Percentiles rank a stretch among this genome's conserved stretches.
phyloP scores from a whole-genome alignment of 306 rosid species.

The Astragalus glycyphyllos region DNA sequence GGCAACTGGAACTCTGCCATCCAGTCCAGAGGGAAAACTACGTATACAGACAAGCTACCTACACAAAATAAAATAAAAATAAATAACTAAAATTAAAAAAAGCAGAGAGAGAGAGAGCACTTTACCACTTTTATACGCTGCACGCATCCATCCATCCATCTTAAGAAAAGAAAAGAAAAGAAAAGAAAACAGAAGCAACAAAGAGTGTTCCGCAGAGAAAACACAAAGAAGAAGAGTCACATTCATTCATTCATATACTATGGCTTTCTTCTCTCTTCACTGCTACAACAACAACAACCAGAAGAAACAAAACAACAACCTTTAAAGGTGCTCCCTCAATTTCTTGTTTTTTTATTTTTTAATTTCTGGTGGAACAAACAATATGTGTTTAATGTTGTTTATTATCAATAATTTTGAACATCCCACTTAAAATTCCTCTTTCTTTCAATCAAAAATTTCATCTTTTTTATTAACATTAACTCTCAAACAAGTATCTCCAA shows the following conservation, averaged over 20 bases:
- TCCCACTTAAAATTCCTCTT: background rate
- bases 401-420: slow-evolving; percentile 35
- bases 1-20: slow-evolving; percentile 58
- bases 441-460: slow-evolving; percentile 23
- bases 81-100: slow-evolving; percentile 2
- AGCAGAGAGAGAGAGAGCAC: slow-evolving; percentile 52
- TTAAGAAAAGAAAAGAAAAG: slow-evolving; percentile 47
- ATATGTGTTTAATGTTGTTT: slow-evolving; percentile 21
- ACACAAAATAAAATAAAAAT: slow-evolving; percentile 38
- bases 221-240: slow-evolving; percentile 37
- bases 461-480: background rate
- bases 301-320: slow-evolving; percentile 19
- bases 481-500: background rate
- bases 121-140: slow-evolving; percentile 96
- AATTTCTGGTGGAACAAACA: too few species aligned
- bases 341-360: background rate
- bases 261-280: slow-evolving; percentile 42
- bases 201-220: slow-evolving; percentile 42
- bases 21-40: slow-evolving; percentile 55
- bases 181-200: slow-evolving; percentile 64
- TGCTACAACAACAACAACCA: slow-evolving; percentile 31
- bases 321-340: slow-evolving; percentile 35
- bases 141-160: slow-evolving; percentile 90
- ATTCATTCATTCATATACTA: slow-evolving; percentile 38
- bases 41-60: slow-evolving; percentile 66